Conservation (phyloP, 78 protist species). For the Speleostelium caveatum region DNA sequence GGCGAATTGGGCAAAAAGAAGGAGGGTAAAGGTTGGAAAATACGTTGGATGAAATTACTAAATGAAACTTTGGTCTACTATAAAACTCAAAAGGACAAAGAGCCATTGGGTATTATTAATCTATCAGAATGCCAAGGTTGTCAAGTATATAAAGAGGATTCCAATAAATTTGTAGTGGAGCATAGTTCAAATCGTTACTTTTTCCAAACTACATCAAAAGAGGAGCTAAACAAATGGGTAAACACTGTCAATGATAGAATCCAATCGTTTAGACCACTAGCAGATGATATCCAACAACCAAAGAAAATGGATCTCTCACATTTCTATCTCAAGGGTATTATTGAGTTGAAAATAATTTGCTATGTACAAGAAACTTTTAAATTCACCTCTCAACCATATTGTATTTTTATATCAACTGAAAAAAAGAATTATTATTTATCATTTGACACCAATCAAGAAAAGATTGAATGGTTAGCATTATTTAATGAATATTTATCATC, state of each 20-base stretch:
- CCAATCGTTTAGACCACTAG: neutral
- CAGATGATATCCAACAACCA: neutral
- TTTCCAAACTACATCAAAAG: slow-evolving; percentile 47
- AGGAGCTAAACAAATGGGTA: slow-evolving; percentile 43
- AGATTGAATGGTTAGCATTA: slow-evolving; percentile 29
- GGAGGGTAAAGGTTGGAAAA: slow-evolving; percentile 76
- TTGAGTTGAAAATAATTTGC: neutral
- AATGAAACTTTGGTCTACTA: slow-evolving; percentile 23
- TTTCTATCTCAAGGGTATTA: slow-evolving; percentile 58
- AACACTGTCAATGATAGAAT: slow-evolving; percentile 3
- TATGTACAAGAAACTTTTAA: slow-evolving; percentile 21
- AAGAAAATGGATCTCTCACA: slow-evolving; percentile 33
- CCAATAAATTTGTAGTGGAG: slow-evolving; percentile 53
- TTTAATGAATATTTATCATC: neutral
- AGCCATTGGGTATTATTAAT: slow-evolving; percentile 49
- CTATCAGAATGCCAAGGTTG: slow-evolving; percentile 43
- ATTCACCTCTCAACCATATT: slow-evolving; percentile 40
- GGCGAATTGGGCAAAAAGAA: slow-evolving; percentile 70
- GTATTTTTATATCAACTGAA: slow-evolving; percentile 1
- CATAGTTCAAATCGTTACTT: slow-evolving; percentile 16
- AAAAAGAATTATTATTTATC: slow-evolving; percentile 45
- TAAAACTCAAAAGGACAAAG: slow-evolving; percentile 10
- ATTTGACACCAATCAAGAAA: slow-evolving; percentile 34
- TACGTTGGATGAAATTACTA: slow-evolving; percentile 56
- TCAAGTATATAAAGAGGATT: slow-evolving; percentile 34